A percentile compares a stretch with the other conserved stretches of the same genome.
phyloP scores from a whole-genome alignment of 257 asterid genomes.

The Rauvolfia tetraphylla region DNA sequence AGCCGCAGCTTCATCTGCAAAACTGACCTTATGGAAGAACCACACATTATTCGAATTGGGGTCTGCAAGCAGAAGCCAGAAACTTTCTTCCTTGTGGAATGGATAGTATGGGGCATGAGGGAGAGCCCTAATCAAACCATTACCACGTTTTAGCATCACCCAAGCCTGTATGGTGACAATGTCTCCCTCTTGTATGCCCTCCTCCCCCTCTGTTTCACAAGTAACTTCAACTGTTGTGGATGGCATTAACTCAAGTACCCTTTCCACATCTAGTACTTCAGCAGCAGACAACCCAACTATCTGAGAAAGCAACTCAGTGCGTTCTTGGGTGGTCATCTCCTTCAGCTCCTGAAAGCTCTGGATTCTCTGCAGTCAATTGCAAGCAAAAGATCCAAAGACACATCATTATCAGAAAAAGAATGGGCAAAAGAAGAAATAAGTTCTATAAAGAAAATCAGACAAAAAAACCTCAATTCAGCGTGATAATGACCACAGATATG shows the following conservation, averaged over 20 bases:
- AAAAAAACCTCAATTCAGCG: neutral
- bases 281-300: constrained; percentile 52
- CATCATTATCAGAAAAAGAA: neutral
- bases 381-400: constrained; percentile 13
- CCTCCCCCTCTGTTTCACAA: constrained; percentile 92
- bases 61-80: constrained; percentile 89
- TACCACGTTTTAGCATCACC: constrained; percentile 67
- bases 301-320: constrained; percentile 60
- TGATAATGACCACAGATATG: neutral
- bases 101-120: constrained; percentile 85
- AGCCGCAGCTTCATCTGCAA: constrained; percentile 65
- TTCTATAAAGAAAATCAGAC: too few relatives aligned
- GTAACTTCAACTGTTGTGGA: constrained; percentile 53
- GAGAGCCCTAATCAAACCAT: constrained; percentile 58
- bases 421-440: neutral
- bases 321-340: constrained; percentile 50
- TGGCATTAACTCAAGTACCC: constrained; percentile 74
- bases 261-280: constrained; percentile 63
- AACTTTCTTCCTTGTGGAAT: constrained; percentile 78
- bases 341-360: constrained; percentile 57
- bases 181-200: constrained; percentile 88
- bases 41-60: constrained; percentile 62
- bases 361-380: constrained; percentile 44
- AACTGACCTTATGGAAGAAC: constrained; percentile 65
- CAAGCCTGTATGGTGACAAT: constrained; percentile 73